Base-by-base conservation (phyloP, 2,329 filamentous ascomycete genomes). In the Fusarium luffae region DNA sequence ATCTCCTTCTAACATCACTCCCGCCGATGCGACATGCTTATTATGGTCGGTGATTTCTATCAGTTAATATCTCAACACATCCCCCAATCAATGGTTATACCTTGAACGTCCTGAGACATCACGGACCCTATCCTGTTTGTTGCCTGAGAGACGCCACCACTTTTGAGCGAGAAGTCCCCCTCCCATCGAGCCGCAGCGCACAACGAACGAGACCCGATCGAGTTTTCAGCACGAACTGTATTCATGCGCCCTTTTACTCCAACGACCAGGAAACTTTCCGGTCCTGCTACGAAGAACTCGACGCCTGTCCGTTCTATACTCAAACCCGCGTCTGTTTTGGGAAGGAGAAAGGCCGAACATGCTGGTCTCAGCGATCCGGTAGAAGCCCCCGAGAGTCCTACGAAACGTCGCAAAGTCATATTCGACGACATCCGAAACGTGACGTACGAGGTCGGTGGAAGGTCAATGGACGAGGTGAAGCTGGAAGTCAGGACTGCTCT, bases 401-500 rank as follows among this genome's bases (percentile, higher is more conserved):
- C 77, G 34, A 89, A 89, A 75, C 83, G 86, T 40, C 85, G 84
- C 64, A 88, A 85, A 72, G 87, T 89, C 50, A 80, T 86, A 48
- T 89, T 89, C 68, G 86, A 89, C 79, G 82, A 89, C 65, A 84
- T 85, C 21, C 83, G 85, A 72, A 88, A 87, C 74, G 81, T 85
- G 61, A 84, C 88, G 9, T 84, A 87, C 77, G 85, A 87, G 70
- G 84, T 89, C 28, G 83, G 84, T 48, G 78, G 80, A 46, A 80
- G 86, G 68, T 84, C 84, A 7, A 82, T 88, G 73, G 84, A 86
- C 8, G 84, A 88, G 51, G 83, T 87, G 59, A 88, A 88, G 75
- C 75, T 82, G 25, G 84, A 88, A 70, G 86, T 89, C 47, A 80
- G 82, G 61, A 83, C 82, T 49, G 86, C 87, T 10, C 80, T 91